Evolutionary conservation across 306 rosid genomes (phyloP).

Genomic region (Crataegus laevigata): DNA sequence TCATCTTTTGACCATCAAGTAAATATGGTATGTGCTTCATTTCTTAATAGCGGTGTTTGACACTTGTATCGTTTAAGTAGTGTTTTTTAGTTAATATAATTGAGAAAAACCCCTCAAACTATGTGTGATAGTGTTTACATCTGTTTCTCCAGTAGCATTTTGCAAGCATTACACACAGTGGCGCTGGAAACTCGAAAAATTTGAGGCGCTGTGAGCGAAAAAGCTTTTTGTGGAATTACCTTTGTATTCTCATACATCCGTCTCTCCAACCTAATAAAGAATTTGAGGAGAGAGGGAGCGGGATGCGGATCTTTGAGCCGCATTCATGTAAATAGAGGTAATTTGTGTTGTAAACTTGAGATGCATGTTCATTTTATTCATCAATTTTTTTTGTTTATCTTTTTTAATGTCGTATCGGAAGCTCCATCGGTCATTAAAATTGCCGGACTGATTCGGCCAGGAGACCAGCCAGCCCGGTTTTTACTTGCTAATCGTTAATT

Average conservation of each 20-base stretch:
- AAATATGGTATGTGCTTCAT: conserved; percentile 39
- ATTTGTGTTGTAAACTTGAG: conserved; percentile 43
- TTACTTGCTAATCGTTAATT: neutral
- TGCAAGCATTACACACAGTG: conserved; percentile 29
- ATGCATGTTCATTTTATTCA: conserved; percentile 44
- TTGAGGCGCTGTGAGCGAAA: conserved; percentile 13
- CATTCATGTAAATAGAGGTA: conserved; percentile 63
- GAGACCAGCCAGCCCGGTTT: neutral
- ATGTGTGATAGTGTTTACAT: neutral
- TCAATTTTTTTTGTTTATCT: conserved; percentile 32
- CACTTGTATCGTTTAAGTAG: neutral
- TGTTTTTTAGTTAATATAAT: no score
- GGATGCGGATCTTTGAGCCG: conserved; percentile 20
- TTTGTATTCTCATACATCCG: conserved; percentile 32
- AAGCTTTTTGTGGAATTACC: conserved; percentile 19
- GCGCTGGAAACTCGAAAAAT: conserved; percentile 17
- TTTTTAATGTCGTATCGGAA: neutral
- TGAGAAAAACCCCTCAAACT: neutral
- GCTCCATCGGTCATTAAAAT: neutral
- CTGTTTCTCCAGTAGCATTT: conserved; percentile 26
- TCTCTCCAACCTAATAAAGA: conserved; percentile 40
- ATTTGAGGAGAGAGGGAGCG: conserved; percentile 14
- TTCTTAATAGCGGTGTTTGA: neutral
- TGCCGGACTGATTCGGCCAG: neutral
- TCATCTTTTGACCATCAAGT: conserved; percentile 36